phyloP scores from a whole-genome alignment of 371 early-diverging fungal species.

The Smittium culicis region DNA sequence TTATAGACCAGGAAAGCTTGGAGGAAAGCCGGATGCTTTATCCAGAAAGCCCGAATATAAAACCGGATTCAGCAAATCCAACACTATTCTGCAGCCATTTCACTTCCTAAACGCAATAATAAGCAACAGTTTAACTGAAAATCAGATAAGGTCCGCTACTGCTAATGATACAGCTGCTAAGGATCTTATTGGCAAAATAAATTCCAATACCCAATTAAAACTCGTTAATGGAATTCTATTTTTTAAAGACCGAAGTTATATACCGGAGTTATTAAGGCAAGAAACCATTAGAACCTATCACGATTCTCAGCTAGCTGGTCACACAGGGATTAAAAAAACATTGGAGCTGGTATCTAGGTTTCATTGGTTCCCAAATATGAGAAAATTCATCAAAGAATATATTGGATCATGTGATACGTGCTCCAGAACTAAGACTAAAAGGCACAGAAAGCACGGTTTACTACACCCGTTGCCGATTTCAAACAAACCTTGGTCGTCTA shows the following conservation, averaged over 20 bases:
- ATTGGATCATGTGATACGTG: constrained; percentile 5
- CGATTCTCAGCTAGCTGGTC: background rate
- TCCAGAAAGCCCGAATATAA: constrained; percentile 9
- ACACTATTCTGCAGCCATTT: background rate
- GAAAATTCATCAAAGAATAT: background rate
- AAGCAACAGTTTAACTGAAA: background rate
- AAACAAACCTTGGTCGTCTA: constrained; percentile 24
- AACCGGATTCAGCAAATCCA: background rate
- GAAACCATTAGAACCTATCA: background rate
- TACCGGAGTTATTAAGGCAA: background rate
- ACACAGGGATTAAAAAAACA: constrained; percentile 7
- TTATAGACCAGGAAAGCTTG: background rate
- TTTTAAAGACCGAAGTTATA: background rate
- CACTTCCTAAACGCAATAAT: constrained; percentile 2
- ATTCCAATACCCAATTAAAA: background rate
- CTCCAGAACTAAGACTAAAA: background rate
- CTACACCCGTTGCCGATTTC: constrained; percentile 19
- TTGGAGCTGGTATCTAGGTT: background rate
- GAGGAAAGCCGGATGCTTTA: constrained; percentile 13
- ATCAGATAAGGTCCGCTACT: background rate
- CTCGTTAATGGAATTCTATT: background rate
- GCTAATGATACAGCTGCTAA: background rate
- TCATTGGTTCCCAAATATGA: background rate
- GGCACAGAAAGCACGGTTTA: constrained; percentile 4
- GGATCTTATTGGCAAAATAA: background rate